These are phyloP conservation scores for Fistulina hepatica DNA, from an alignment of 1,284 basidiomycete species.

Conservation along the genomic window DNA sequence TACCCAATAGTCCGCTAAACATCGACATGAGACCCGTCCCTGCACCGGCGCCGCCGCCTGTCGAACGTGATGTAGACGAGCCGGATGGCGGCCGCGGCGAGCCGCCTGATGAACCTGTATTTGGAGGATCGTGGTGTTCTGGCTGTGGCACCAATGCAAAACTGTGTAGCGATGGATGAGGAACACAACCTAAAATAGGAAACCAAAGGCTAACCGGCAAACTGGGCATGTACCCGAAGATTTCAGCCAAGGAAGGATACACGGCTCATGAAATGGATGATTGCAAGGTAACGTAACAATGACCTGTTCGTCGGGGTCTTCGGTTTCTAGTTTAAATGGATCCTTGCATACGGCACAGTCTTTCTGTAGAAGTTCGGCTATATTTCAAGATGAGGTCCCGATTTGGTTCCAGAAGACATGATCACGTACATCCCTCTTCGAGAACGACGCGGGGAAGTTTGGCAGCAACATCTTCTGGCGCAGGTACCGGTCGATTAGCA, in stretches of 20 bases:
- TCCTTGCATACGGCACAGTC: slow-evolving; percentile 77
- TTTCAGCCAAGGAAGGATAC: slow-evolving; percentile 75
- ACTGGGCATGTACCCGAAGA: slow-evolving; percentile 79
- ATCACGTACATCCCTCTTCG: slow-evolving; percentile 44
- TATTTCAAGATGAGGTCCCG: slow-evolving; percentile 5
- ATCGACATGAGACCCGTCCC: not conserved
- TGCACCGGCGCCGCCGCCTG: not conserved
- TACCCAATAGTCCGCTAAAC: not conserved
- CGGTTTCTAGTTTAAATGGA: slow-evolving; percentile 52
- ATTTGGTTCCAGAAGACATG: slow-evolving; percentile 1
- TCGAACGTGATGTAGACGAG: not conserved
- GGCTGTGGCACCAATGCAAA: slow-evolving; percentile 46
- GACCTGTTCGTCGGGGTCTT: slow-evolving; percentile 60
- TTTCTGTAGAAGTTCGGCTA: slow-evolving; percentile 47
- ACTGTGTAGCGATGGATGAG: slow-evolving; percentile 20
- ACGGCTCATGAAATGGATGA: slow-evolving; percentile 73
- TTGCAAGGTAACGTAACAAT: slow-evolving; percentile 67
- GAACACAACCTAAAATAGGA: slow-evolving; percentile 1
- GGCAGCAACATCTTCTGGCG: slow-evolving; percentile 57
- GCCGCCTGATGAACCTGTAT: slow-evolving; percentile 10
- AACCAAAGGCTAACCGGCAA: slow-evolving; percentile 45
- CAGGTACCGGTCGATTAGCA: slow-evolving; percentile 57
- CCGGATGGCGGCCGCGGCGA: not conserved
- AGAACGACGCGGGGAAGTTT: slow-evolving; percentile 55
- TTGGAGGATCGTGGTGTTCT: slow-evolving; percentile 24